phyloP scores from a whole-genome alignment of 2,329 filamentous ascomycete genomes.

The Fusarium brevicatenulatum region DNA sequence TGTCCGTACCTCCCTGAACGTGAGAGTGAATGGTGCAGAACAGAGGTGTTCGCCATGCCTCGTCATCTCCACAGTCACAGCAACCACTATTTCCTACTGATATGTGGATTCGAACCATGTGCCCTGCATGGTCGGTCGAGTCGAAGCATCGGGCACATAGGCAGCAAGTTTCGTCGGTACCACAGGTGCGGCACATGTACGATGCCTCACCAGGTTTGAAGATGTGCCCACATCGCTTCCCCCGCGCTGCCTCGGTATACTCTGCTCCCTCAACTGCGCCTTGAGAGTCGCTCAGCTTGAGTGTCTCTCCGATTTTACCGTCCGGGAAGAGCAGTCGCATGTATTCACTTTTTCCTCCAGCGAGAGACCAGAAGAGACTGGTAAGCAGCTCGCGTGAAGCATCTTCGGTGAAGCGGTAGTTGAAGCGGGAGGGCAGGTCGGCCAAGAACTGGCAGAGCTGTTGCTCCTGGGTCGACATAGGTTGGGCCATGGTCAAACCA shows the following conservation, averaged over 20 bases:
- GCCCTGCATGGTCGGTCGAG: constrained; percentile 91
- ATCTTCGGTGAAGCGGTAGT: constrained; percentile 78
- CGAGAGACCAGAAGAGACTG: constrained; percentile 88
- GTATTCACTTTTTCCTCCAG: constrained; percentile 77
- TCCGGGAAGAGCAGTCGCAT: constrained; percentile 84
- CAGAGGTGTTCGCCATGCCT: constrained; percentile 90
- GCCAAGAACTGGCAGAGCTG: constrained; percentile 86
- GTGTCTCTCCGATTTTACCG: constrained; percentile 70
- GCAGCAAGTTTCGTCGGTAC: constrained; percentile 93
- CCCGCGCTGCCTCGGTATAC: constrained; percentile 89
- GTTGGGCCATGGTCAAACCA: constrained; percentile 58
- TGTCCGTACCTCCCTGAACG: constrained; percentile 57
- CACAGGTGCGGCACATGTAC: constrained; percentile 94
- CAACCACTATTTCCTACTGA: constrained; percentile 94
- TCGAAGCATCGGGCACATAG: constrained; percentile 96
- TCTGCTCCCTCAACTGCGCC: constrained; percentile 94
- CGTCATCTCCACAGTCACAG: constrained; percentile 95
- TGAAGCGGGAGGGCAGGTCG: constrained; percentile 77
- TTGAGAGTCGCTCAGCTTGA: constrained; percentile 88
- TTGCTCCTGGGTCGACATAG: constrained; percentile 75
- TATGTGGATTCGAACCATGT: constrained; percentile 89
- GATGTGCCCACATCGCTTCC: constrained; percentile 96
- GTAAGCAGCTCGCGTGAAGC: constrained; percentile 78
- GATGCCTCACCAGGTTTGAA: constrained; percentile 94
- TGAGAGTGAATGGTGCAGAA: constrained; percentile 94